A percentile compares a stretch with the other conserved stretches of the same genome.
These are phyloP conservation scores for Boletus speciosus DNA, from an alignment of 768 basidiomycete genomes.

Conservation along the genomic window DNA sequence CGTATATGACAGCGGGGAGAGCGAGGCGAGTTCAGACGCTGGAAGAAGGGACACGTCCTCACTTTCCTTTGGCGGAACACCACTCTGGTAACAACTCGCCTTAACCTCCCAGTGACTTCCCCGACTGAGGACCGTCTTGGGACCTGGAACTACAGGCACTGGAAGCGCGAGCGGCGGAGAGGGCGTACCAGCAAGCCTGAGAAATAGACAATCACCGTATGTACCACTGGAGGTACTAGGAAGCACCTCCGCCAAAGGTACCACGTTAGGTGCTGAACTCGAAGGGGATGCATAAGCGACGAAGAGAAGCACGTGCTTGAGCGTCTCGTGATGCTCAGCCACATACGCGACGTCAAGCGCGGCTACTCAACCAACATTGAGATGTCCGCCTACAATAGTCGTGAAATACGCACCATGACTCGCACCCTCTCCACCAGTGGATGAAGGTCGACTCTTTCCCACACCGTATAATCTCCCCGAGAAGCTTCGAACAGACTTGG, in stretches of 20 bases:
- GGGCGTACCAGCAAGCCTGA: constrained; percentile 55
- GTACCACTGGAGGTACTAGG: constrained; percentile 40
- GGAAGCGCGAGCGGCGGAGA: constrained; percentile 60
- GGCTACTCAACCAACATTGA: constrained; percentile 12
- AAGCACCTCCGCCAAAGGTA: constrained; percentile 59
- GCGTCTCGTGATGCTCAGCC: constrained; percentile 82
- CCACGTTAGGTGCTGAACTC: constrained; percentile 38
- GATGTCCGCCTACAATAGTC: background rate
- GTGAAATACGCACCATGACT: constrained; percentile 16
- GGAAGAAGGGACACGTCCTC: constrained; percentile 53
- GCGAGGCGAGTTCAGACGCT: constrained; percentile 56
- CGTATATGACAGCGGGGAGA: constrained; percentile 61
- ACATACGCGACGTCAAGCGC: constrained; percentile 48
- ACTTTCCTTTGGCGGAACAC: constrained; percentile 12
- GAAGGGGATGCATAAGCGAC: constrained; percentile 37
- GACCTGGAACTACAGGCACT: constrained; percentile 54
- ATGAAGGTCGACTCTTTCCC: constrained; percentile 22
- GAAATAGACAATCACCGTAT: constrained; percentile 53
- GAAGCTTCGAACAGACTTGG: constrained; percentile 16
- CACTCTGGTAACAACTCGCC: constrained; percentile 38
- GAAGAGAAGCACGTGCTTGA: constrained; percentile 76
- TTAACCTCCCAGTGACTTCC: constrained; percentile 72
- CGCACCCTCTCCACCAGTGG: constrained; percentile 7
- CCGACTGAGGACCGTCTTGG: constrained; percentile 54
- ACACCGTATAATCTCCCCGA: constrained; percentile 20